Evolutionary conservation across 768 basidiomycete genomes (phyloP), one percentile per base, ranked within the genome.

Genomic region (Pisolithus orientalis): DNA sequence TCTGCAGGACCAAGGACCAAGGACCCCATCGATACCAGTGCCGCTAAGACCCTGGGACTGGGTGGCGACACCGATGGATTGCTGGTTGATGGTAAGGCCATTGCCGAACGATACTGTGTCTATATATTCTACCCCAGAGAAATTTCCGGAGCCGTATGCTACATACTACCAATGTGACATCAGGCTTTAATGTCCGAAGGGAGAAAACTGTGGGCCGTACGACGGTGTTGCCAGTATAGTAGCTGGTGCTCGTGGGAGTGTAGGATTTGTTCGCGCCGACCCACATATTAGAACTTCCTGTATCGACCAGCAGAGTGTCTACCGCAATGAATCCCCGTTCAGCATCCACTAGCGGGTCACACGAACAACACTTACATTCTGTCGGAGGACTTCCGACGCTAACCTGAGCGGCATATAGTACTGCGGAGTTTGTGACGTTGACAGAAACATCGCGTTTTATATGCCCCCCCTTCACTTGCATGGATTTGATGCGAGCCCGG

Each of bases 11-110:
- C 67, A 28, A 60, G 28, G 57, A n/a, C 74, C 57, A 11, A 77
- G 65, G 45, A 76, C 64, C 11, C 75, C 75, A 50, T 76, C 73
- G 10, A 72, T 59, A 6, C 59, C 66, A 4, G 27, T 31, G 4
- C 16, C 44, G 27, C 48, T 38, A 40, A 71, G 65, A 11, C 69
- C 70, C 1, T 16, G 0, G 13, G 63, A n/a, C 0, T 17, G 37
- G 4, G 50, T 46, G 1, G 75, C 73, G 45, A 67, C 68, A 11
- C 74, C 73, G 32, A 75, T 69, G n/a, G 63, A 65, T 59, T 76
- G 75, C 0, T 52, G 43, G 6, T 21, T 29, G 48, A 65, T 62
- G 43, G 53, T 52, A 10, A 63, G 48, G 14, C n/a, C 28, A 39
- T 49, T 21, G 3, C 43, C 44, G 10, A 63, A 45, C 14, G 53